Percentiles rank a stretch among this genome's conserved stretches.
phyloP scores from a whole-genome alignment of 208 protist genomes.

The Leishmania arabica region DNA sequence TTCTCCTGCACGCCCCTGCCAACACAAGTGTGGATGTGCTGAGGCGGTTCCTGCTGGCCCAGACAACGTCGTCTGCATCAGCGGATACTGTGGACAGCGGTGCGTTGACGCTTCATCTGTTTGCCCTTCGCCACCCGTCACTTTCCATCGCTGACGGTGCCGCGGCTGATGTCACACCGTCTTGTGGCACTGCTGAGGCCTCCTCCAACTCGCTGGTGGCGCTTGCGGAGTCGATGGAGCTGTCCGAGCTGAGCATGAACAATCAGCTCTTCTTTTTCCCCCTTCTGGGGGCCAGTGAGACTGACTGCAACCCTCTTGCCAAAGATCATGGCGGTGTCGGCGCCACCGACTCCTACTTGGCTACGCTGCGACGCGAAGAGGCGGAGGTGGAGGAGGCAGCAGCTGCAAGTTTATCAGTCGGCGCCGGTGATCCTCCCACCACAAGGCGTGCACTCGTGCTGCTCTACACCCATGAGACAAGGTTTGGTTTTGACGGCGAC shows the following conservation, averaged over 20 bases:
- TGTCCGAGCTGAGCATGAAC: background rate
- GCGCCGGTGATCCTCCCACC: background rate
- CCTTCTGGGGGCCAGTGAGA: background rate
- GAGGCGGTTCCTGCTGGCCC: constrained; percentile 11
- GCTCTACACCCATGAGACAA: constrained; percentile 17
- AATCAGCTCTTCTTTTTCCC: constrained; percentile 1
- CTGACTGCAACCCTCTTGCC: background rate
- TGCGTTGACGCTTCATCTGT: constrained; percentile 11
- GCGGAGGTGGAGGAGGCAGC: constrained; percentile 1
- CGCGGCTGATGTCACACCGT: background rate
- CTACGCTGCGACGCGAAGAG: background rate
- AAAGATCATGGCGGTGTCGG: background rate
- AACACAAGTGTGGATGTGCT: constrained; percentile 7
- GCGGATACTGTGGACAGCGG: background rate
- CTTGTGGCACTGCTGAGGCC: background rate
- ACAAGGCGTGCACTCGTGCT: constrained; percentile 15
- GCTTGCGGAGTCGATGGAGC: background rate
- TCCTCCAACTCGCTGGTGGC: background rate
- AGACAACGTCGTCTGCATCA: background rate
- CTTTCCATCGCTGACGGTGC: background rate
- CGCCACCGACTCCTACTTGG: background rate
- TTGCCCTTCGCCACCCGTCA: constrained; percentile 12
- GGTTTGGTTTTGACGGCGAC: constrained; percentile 16
- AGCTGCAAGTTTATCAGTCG: background rate
- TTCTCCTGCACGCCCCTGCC: constrained; percentile 19